A percentile compares a stretch with the other conserved stretches of the same genome.
These are phyloP conservation scores for Fusarium nurragi DNA, from an alignment of 2,329 filamentous ascomycete species.

Conservation along the genomic window DNA sequence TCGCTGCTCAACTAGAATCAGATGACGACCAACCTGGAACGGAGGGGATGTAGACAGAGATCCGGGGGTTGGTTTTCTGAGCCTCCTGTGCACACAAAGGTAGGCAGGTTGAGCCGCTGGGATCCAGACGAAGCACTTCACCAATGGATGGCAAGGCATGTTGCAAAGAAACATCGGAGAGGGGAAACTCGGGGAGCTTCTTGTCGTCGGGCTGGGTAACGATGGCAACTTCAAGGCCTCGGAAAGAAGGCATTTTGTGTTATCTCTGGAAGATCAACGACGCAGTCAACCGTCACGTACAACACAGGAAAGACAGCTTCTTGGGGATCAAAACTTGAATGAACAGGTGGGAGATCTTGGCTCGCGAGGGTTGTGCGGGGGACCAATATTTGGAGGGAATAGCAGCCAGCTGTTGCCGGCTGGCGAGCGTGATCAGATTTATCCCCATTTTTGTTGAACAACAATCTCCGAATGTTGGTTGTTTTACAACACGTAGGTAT, in stretches of 20 bases:
- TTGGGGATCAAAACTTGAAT: background rate
- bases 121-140: conserved; percentile 34
- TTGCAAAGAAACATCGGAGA: conserved; percentile 61
- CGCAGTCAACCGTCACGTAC: too few relatives aligned
- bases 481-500: background rate
- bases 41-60: conserved; percentile 67
- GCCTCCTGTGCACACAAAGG: conserved; percentile 14
- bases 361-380: background rate
- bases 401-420: conserved; percentile 22
- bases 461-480: background rate
- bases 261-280: background rate
- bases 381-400: background rate
- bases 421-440: background rate
- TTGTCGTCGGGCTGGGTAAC: conserved; percentile 49
- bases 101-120: background rate
- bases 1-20: background rate
- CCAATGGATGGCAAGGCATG: conserved; percentile 43
- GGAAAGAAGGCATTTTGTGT: conserved; percentile 58
- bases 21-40: conserved; percentile 54
- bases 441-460: background rate
- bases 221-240: conserved; percentile 59
- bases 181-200: conserved; percentile 63
- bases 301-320: too few relatives aligned
- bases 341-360: background rate
- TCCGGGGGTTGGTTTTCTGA: conserved; percentile 52